Conservation (phyloP, 352 stramenopile genomes). For the Phytophthora tubulina region DNA sequence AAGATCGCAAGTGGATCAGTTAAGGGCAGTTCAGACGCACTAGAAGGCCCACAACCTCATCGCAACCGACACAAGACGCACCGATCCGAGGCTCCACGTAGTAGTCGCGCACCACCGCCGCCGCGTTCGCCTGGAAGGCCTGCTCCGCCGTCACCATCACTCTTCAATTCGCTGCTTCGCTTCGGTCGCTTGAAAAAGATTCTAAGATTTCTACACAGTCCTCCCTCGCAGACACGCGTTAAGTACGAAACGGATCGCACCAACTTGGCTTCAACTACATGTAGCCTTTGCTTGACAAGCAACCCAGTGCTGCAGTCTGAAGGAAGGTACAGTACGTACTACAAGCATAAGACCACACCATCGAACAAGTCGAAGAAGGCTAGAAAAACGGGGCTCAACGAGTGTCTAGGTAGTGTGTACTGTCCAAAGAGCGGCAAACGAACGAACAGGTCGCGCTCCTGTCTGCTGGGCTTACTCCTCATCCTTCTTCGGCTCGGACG, state of each 20-base stretch:
- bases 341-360: too few species aligned
- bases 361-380: background rate
- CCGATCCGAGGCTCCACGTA: slow-evolving; percentile 87
- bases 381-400: background rate
- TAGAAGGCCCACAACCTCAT: background rate
- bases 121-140: slow-evolving; percentile 78
- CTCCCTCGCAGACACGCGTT: slow-evolving; percentile 7
- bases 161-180: slow-evolving; percentile 37
- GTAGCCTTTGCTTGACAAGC: too few species aligned
- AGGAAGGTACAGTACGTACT: background rate
- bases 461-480: slow-evolving; percentile 34
- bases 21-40: background rate
- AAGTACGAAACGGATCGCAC: slow-evolving; percentile 32
- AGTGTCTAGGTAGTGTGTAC: slow-evolving; percentile 40
- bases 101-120: slow-evolving; percentile 88
- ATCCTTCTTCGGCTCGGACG: slow-evolving; percentile 24
- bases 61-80: slow-evolving; percentile 36
- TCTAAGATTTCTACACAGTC: slow-evolving; percentile 29
- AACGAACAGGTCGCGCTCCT: background rate
- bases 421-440: slow-evolving; percentile 23
- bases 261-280: slow-evolving; percentile 27
- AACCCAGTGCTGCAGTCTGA: background rate
- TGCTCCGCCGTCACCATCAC: slow-evolving; percentile 74
- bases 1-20: slow-evolving; percentile 29
- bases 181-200: slow-evolving; percentile 32